Conservation (phyloP, 495 filamentous ascomycete genomes). For the Penicillium cosmopolitanum region DNA sequence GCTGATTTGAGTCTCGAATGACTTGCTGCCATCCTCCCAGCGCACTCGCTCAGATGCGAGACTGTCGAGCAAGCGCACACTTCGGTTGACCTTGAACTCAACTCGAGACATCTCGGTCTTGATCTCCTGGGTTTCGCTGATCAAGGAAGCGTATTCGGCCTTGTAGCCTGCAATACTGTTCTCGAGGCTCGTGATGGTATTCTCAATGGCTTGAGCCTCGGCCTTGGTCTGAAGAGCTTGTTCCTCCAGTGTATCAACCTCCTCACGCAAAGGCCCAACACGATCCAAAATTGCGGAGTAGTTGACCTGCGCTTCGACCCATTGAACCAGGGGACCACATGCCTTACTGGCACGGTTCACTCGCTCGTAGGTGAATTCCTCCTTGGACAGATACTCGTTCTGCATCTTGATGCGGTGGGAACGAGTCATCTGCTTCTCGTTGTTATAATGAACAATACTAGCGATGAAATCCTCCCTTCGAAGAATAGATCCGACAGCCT, state of each 20-base stretch:
- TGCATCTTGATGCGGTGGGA: constrained; percentile 83
- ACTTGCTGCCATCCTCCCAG: constrained; percentile 97
- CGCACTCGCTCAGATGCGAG: constrained; percentile 88
- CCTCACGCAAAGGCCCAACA: constrained; percentile 89
- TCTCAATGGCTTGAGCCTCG: constrained; percentile 87
- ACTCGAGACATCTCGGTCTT: constrained; percentile 95
- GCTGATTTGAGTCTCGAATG: constrained; percentile 95
- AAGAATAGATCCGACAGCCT: constrained; percentile 82
- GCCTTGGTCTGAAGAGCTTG: constrained; percentile 91
- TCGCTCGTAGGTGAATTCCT: constrained; percentile 93
- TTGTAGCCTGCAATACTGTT: constrained; percentile 95
- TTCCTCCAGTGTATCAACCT: constrained; percentile 85
- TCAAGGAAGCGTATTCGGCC: constrained; percentile 91
- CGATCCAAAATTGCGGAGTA: constrained; percentile 96
- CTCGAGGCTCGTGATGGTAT: constrained; percentile 81
- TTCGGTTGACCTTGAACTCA: constrained; percentile 96
- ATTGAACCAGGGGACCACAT: constrained; percentile 95
- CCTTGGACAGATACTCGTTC: constrained; percentile 85
- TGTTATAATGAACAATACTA: constrained; percentile 96
- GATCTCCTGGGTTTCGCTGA: constrained; percentile 96
- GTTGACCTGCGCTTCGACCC: constrained; percentile 95
- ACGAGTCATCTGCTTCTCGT: constrained; percentile 91
- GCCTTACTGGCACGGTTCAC: constrained; percentile 95
- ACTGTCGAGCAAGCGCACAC: constrained; percentile 90
- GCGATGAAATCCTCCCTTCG: constrained; percentile 96